Percentiles rank a stretch among this genome's conserved stretches.
phyloP scores from a whole-genome alignment of 2,329 filamentous ascomycete species.

The Monosporascus cannonballus region DNA sequence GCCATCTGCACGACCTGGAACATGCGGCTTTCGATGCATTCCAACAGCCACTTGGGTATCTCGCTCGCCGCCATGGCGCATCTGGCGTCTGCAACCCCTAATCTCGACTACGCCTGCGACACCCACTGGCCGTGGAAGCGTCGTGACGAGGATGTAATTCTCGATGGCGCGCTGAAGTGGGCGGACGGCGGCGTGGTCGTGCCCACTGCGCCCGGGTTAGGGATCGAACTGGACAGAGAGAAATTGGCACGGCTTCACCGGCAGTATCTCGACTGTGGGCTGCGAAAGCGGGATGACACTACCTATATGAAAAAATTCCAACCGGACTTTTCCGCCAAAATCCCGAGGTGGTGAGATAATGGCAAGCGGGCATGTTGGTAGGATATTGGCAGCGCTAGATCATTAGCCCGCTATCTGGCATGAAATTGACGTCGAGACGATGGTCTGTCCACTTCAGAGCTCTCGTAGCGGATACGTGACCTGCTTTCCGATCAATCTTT shows the following conservation, averaged over 20 bases:
- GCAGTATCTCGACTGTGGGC: constrained; percentile 31
- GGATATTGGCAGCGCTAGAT: too few species aligned
- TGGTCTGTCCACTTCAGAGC: too few species aligned
- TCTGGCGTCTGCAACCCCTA: constrained; percentile 32
- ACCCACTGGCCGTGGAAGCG: constrained; percentile 41
- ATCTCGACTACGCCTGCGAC: constrained; percentile 37
- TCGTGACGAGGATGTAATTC: constrained; percentile 33
- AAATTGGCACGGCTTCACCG: constrained; percentile 29
- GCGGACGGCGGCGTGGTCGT: constrained; percentile 29
- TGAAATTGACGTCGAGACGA: too few species aligned
- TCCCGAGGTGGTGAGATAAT: constrained; percentile 25
- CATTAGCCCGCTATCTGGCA: too few species aligned
- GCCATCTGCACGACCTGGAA: constrained; percentile 33
- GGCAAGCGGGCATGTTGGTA: too few species aligned
- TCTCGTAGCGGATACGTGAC: too few species aligned
- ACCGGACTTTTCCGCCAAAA: constrained; percentile 27
- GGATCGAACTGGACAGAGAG: constrained; percentile 31
- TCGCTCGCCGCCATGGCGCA: constrained; percentile 38
- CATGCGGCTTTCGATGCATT: constrained; percentile 36
- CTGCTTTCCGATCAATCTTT: too few species aligned
- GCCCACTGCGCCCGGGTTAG: constrained; percentile 28
- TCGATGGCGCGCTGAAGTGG: constrained; percentile 31
- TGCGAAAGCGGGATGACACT: constrained; percentile 31
- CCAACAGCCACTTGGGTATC: constrained; percentile 37
- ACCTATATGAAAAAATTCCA: constrained; percentile 30